Evolutionary conservation across 768 basidiomycete genomes (phyloP), one percentile per base, ranked within the genome.

Genomic region (Termitomyces sp.): DNA sequence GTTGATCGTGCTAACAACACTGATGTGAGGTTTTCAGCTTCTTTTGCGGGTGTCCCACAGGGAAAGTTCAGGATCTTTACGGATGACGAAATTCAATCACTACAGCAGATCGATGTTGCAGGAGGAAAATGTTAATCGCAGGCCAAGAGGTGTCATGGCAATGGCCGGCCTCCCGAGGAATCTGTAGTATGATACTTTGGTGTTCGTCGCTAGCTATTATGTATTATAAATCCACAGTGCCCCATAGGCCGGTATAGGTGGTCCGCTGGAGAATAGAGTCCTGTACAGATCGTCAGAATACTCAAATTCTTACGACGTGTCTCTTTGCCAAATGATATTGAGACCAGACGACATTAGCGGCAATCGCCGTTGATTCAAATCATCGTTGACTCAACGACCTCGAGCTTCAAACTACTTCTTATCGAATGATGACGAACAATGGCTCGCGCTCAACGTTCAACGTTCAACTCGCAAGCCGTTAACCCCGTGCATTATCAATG

Each of bases 1-100:
- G 73, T 79, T 42, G 74, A 75, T 26, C 74, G 71, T n/a, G 76
- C 75, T 4, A 63, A 77, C 53, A 79, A 78, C 67, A 70, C 69
- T 14, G 68, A 65, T 44, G 70, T 56, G 35, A 68, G 76, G 7
- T 79, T 78, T 53, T 68, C 66, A 49, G 56, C 50, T n/a, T 60
- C 54, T 43, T 60, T 67, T 48, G 49, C 20, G 8, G 33, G 49
- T 6, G 33, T 50, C 8, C 33, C 49, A 5, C 20, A 50, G 33
- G 32, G 14, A 5, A 50, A 35, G 16, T 50, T 8, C 14, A 50
- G 49, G 49, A 50, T 50, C 12, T 50, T 22, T 33, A 24, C 14
- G 20, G 49, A 50, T 35, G 33, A 50, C 7, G 33, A 16, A 14
- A 35, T 50, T 50, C 2, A 22, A 22, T 50, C 49, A 22, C 33